A percentile compares a stretch with the other conserved stretches of the same genome.
Conservation (phyloP, 2,329 filamentous ascomycete genomes). For the Teratosphaeria viscida region DNA sequence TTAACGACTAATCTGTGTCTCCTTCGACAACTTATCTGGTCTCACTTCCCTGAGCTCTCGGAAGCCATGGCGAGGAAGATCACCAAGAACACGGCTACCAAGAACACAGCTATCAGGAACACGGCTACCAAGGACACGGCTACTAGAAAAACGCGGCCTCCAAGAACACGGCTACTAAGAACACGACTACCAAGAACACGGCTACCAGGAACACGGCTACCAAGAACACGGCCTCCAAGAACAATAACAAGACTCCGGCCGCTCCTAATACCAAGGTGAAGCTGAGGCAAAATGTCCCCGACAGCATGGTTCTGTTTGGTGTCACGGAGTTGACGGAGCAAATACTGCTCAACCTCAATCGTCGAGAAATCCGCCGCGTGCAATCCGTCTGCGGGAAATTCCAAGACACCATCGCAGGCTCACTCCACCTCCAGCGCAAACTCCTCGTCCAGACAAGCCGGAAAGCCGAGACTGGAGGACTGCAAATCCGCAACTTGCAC, state of each 20-base stretch:
- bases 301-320: neutral
- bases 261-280: neutral
- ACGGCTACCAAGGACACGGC: neutral
- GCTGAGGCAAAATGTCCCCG: neutral
- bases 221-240: neutral
- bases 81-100: neutral
- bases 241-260: neutral
- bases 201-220: neutral
- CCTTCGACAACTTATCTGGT: too few species aligned
- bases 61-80: neutral
- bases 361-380: neutral
- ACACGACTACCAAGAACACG: neutral
- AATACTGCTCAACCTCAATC: slow-evolving; percentile 1
- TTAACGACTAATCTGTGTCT: too few species aligned
- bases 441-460: neutral
- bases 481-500: neutral
- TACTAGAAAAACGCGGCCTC: too few species aligned
- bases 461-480: neutral
- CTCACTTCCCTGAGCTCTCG: neutral
- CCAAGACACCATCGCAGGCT: neutral
- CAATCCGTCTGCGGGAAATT: neutral
- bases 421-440: neutral
- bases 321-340: slow-evolving; percentile 4
- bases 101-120: too few species aligned
- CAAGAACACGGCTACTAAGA: neutral